Evolutionary conservation across 768 basidiomycete species (phyloP).

Genomic region (Trametes coccinea): DNA sequence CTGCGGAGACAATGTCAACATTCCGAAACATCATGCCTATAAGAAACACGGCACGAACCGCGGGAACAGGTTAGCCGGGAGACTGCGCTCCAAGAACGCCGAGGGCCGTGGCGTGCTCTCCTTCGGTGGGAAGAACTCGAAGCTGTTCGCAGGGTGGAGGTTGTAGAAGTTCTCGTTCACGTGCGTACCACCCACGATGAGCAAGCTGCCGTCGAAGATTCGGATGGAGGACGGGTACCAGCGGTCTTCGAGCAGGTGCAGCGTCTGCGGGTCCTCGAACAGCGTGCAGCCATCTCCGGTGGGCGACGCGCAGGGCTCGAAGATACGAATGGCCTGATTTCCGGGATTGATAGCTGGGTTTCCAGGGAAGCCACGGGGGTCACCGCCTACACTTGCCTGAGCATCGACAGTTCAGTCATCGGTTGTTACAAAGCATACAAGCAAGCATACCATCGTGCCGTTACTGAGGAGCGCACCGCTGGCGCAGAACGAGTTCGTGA

Average conservation of each 20-base stretch:
- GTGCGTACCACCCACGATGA: constrained; percentile 80
- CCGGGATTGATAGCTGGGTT: constrained; percentile 74
- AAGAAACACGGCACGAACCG: constrained; percentile 54
- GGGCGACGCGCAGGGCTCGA: constrained; percentile 61
- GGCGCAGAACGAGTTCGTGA: constrained; percentile 86
- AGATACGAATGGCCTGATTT: constrained; percentile 72
- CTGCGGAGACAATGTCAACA: constrained; percentile 67
- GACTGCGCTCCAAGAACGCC: constrained; percentile 32
- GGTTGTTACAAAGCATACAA: not conserved
- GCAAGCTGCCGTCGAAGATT: constrained; percentile 71
- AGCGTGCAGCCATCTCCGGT: constrained; percentile 56
- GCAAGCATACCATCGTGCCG: constrained; percentile 53
- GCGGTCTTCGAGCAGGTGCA: constrained; percentile 73
- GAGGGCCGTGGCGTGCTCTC: constrained; percentile 33
- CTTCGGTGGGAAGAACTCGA: constrained; percentile 85
- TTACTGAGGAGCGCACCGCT: constrained; percentile 52
- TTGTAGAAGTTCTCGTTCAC: constrained; percentile 89
- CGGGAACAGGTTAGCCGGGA: constrained; percentile 40
- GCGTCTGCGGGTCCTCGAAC: constrained; percentile 59
- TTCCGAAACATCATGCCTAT: constrained; percentile 60
- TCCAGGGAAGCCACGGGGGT: constrained; percentile 65
- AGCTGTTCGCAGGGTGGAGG: constrained; percentile 71
- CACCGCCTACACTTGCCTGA: constrained; percentile 70
- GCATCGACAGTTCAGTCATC: constrained; percentile 27
- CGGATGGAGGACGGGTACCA: constrained; percentile 80